phyloP scores from a whole-genome alignment of 768 basidiomycete genomes.

The Mycena epipterygia region DNA sequence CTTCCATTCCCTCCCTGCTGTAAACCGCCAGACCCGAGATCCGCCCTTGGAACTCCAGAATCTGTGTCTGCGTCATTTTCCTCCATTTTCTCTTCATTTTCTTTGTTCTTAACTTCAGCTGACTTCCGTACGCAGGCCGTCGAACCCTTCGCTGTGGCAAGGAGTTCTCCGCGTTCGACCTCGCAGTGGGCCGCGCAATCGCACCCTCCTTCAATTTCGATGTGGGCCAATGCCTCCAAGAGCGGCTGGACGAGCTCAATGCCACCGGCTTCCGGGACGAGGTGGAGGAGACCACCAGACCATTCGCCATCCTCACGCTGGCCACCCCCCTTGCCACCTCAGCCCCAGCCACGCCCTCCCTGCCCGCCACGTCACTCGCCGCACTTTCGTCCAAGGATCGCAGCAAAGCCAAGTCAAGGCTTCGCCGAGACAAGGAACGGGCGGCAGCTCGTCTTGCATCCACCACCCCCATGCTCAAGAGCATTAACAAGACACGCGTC shows the following conservation, averaged over 20 bases:
- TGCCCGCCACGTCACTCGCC: neutral
- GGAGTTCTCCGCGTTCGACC: conserved; percentile 10
- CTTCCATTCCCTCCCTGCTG: too few species aligned
- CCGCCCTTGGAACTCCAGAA: too few species aligned
- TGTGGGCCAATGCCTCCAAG: neutral
- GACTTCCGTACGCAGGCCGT: neutral
- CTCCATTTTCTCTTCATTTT: too few species aligned
- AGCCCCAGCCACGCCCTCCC: neutral
- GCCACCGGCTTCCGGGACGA: neutral
- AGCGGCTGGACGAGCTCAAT: neutral
- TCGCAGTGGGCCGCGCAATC: neutral
- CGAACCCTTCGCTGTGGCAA: neutral
- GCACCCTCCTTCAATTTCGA: neutral
- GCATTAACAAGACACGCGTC: neutral
- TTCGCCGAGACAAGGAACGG: neutral
- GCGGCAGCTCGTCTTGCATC: neutral
- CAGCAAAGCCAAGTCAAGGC: neutral
- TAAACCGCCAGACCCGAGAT: too few species aligned
- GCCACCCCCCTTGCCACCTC: neutral
- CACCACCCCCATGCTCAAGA: neutral
- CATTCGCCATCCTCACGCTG: neutral
- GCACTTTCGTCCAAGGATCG: neutral
- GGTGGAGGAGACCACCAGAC: neutral
- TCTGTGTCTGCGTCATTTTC: too few species aligned
- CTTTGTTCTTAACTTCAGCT: too few species aligned